Conservation (phyloP, 495 filamentous ascomycete species). For the Cenococcum geophilum region DNA sequence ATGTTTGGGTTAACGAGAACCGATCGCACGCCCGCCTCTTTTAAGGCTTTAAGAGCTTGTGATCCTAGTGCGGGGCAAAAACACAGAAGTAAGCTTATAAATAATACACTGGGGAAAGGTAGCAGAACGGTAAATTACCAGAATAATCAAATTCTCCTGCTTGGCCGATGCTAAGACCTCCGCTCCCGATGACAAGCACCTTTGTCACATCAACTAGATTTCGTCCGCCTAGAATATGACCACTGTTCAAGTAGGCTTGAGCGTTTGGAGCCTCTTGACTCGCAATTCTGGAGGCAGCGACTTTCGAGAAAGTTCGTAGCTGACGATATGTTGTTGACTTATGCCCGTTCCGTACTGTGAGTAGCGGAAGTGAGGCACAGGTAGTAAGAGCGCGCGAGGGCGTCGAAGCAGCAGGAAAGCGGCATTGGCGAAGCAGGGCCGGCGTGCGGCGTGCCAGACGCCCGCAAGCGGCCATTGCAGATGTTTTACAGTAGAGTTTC, state of each 20-base stretch:
- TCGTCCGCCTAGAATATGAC: conserved; percentile 64
- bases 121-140: conserved; percentile 45
- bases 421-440: conserved; percentile 19
- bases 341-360: conserved; percentile 12
- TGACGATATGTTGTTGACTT: conserved; percentile 23
- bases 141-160: conserved; percentile 99
- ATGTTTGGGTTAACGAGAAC: conserved; percentile 98
- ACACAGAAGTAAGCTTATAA: not conserved
- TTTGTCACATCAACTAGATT: conserved; percentile 90
- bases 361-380: conserved; percentile 12
- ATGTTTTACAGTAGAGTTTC: conserved; percentile 3
- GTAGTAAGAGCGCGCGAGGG: conserved; percentile 18
- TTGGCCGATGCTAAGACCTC: conserved; percentile 95
- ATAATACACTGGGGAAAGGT: conserved; percentile 1
- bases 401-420: conserved; percentile 10
- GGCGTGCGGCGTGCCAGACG: conserved; percentile 31
- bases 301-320: conserved; percentile 25
- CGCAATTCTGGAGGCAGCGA: conserved; percentile 25
- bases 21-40: conserved; percentile 90
- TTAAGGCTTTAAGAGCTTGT: conserved; percentile 72
- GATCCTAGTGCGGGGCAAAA: conserved; percentile 53
- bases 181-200: conserved; percentile 93
- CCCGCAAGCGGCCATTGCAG: conserved; percentile 32
- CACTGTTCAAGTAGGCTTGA: conserved; percentile 82
- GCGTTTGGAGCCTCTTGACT: conserved; percentile 69